Conservation (phyloP, 305 asterid genomes). For the Rubia tinctorum region DNA sequence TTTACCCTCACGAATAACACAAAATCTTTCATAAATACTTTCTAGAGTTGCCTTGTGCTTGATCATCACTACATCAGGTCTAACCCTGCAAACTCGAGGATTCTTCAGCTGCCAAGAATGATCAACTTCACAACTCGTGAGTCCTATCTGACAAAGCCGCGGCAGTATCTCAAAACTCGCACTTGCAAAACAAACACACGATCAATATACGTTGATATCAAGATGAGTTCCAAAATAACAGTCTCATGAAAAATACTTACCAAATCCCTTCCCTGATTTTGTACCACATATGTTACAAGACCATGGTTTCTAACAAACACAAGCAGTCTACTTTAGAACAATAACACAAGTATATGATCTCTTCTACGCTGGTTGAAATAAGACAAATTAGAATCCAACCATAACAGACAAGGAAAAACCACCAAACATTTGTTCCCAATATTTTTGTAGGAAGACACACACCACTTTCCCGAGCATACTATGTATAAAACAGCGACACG, state of each 20-base stretch:
- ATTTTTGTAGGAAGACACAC: conserved; percentile 47
- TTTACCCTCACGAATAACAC: conserved; percentile 57
- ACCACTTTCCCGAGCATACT: conserved; percentile 57
- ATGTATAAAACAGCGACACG: conserved; percentile 54
- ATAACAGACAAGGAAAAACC: conserved; percentile 35
- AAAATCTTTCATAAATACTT: conserved; percentile 41
- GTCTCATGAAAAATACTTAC: conserved; percentile 34
- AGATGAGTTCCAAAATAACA: not conserved
- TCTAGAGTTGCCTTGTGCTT: conserved; percentile 52
- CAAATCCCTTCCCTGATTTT: conserved; percentile 56
- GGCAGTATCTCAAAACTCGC: conserved; percentile 49
- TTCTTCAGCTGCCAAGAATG: conserved; percentile 47
- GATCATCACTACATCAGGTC: conserved; percentile 37
- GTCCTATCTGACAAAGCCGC: conserved; percentile 49
- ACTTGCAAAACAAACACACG: conserved; percentile 27
- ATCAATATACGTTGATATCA: not conserved
- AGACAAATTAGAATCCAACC: conserved; percentile 34
- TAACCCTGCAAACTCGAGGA: conserved; percentile 35
- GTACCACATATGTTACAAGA: conserved; percentile 56
- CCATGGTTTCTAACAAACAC: conserved; percentile 44
- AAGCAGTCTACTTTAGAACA: conserved; percentile 5
- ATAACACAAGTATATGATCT: not conserved
- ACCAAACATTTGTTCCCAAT: conserved; percentile 27
- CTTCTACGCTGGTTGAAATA: no score
- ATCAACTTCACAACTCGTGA: conserved; percentile 46